Base-by-base conservation (phyloP, 495 filamentous ascomycete genomes). In the Daldinia loculata region DNA sequence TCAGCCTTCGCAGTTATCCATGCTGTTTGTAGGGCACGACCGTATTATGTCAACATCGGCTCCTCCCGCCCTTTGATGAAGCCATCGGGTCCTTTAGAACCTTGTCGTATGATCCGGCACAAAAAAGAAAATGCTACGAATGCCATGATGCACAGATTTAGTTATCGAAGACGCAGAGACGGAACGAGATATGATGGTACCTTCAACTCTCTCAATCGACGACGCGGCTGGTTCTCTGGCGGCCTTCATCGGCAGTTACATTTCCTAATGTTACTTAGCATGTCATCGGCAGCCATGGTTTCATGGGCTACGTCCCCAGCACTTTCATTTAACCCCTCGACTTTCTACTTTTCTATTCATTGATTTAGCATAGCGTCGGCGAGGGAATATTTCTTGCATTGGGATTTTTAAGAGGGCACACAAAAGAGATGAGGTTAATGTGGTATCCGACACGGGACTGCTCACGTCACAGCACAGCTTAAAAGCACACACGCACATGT, bases 11-110 rank as follows among this genome's bases (percentile, higher is more conserved):
- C 81, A 83, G 76, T 81, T 85, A 67, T 81, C 81, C 19, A 72
- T 79, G 61, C 79, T 86, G 67, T 76, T 85, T 14, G 78, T 80
- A 69, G 81, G 82, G 61, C 77, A 86, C 69, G 80, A 84, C 76
- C 82, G 77, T 53, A 69, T 82, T 63, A 77, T 83, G 70, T 78
- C 82, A 56, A 76, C 77, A 30, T 85, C 80, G 63, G 83, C 81
- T 60, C 82, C 81, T 19, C 66, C 80, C 61, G 71, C 69, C 52
- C 71, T 79, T 48, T 34, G 63, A 64, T 63, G 48, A 67, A 71
- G 58, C 67, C 43, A 63, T 73, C 63, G 61, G 61, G 38, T 30
- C 60, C 30, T 63, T 32, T 27, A 26, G 69, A 36, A 41, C 60
- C 70, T 51, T 58, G 61, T 66, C 50, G 50, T 72, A 61, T 53